Conservation (phyloP, 345 rosid species). For the Eucalyptus coolabah region DNA sequence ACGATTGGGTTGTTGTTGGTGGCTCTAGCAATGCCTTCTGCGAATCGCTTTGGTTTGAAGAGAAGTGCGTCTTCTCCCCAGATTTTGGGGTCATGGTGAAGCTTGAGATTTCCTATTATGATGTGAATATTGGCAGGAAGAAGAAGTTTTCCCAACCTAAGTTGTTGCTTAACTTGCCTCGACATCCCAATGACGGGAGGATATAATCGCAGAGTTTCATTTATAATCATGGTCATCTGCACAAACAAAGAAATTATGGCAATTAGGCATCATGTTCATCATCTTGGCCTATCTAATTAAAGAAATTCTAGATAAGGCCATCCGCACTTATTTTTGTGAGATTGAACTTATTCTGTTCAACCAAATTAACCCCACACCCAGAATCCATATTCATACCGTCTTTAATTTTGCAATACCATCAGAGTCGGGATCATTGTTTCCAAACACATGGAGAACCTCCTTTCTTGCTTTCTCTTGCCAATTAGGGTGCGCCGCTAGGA, state of each 20-base stretch:
- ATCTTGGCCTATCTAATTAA: not conserved
- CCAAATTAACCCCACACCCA: not conserved
- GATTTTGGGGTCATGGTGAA: not conserved
- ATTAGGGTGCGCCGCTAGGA: slow-evolving; percentile 19
- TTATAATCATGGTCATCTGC: slow-evolving; percentile 9
- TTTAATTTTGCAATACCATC: slow-evolving; percentile 15
- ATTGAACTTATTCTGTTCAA: not conserved
- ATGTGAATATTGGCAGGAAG: not conserved
- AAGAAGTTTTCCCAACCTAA: not conserved
- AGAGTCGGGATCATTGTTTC: slow-evolving; percentile 5
- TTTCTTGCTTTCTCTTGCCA: slow-evolving; percentile 36
- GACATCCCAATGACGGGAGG: not conserved
- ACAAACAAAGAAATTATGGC: too few relatives aligned
- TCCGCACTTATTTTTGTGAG: not conserved
- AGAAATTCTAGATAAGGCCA: not conserved
- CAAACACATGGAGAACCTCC: slow-evolving; percentile 16
- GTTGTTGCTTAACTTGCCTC: not conserved
- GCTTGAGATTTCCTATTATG: not conserved
- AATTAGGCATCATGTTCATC: not conserved
- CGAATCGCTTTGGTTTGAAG: not conserved
- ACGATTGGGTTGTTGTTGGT: slow-evolving; percentile 3
- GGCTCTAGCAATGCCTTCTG: slow-evolving; percentile 18
- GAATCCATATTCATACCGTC: not conserved
- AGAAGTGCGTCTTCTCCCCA: not conserved
- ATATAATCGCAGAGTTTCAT: slow-evolving; percentile 19